A percentile compares a stretch with the other conserved stretches of the same genome.
Evolutionary conservation across 2,329 filamentous ascomycete species (phyloP).

Genomic region (Ceratocystis papillata): DNA sequence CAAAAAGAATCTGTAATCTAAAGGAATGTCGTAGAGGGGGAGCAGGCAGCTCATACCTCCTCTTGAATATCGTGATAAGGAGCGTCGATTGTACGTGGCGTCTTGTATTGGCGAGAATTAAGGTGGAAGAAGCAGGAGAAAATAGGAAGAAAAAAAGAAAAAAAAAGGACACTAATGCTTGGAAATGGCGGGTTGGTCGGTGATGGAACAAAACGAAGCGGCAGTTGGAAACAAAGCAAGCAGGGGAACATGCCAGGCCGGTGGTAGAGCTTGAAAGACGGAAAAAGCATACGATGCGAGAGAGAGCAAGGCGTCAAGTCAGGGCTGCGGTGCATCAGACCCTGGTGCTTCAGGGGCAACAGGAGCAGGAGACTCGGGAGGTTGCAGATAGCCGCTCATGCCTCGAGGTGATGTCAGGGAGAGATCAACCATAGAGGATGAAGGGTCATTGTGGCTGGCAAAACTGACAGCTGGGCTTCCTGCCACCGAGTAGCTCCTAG

Average conservation of each 20-base stretch:
- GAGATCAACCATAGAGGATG: not conserved
- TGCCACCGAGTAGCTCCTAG: conserved; percentile 14
- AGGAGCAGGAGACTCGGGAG: conserved; percentile 9
- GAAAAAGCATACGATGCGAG: not conserved
- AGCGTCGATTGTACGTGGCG: conserved; percentile 23
- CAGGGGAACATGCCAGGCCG: conserved; percentile 7
- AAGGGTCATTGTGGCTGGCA: not conserved
- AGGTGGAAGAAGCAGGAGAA: conserved; percentile 4
- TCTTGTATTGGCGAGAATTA: conserved; percentile 20
- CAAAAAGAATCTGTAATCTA: conserved; percentile 12
- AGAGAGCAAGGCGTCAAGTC: too few relatives aligned
- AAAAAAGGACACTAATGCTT: not conserved
- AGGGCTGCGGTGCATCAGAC: conserved; percentile 8
- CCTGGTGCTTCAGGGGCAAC: not conserved
- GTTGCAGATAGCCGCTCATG: not conserved
- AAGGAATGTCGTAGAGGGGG: conserved; percentile 19
- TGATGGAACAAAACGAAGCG: not conserved
- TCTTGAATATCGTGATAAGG: conserved; percentile 19
- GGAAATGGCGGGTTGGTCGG: not conserved
- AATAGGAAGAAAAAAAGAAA: not conserved
- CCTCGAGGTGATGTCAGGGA: not conserved
- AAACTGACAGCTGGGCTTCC: conserved; percentile 21
- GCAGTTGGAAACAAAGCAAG: conserved; percentile 9
- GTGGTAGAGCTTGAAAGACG: not conserved
- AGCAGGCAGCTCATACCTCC: not conserved